These are phyloP conservation scores for Fraxinus quadrangulata DNA, from an alignment of 257 asterid genomes.

Conservation along the genomic window DNA sequence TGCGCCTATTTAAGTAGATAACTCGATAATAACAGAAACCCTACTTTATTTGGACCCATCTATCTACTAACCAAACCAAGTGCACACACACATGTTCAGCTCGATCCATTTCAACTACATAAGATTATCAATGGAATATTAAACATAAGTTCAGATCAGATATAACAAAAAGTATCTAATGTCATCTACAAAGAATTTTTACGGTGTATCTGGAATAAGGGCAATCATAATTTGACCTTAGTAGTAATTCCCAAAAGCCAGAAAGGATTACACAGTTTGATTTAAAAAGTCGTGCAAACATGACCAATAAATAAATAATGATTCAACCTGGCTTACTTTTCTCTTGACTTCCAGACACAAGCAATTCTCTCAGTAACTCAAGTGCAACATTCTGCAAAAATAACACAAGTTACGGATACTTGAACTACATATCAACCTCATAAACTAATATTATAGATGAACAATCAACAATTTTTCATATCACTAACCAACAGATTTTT, in stretches of 20 bases:
- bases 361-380: constrained; percentile 71
- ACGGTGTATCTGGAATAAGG: not conserved
- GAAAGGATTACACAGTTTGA: not conserved
- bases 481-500: too few relatives aligned
- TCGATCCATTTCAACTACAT: constrained; percentile 3
- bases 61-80: constrained; percentile 8
- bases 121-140: not conserved
- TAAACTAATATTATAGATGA: constrained; percentile 10
- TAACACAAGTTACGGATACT: constrained; percentile 16
- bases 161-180: not conserved
- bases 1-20: not conserved
- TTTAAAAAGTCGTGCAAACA: constrained; percentile 2
- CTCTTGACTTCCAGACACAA: constrained; percentile 43
- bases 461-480: not conserved
- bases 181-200: not conserved
- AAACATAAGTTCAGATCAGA: not conserved
- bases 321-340: constrained; percentile 46
- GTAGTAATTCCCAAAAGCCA: not conserved
- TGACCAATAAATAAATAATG: constrained; percentile 20
- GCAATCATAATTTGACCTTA: not conserved
- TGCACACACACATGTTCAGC: not conserved
- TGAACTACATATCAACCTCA: constrained; percentile 4
- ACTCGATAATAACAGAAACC: not conserved
- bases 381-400: constrained; percentile 85
- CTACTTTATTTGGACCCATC: not conserved